A percentile compares a stretch with the other conserved stretches of the same genome.
Evolutionary conservation across 2,329 filamentous ascomycete genomes (phyloP).

Genomic region (Paraphoma chrysanthemicola): DNA sequence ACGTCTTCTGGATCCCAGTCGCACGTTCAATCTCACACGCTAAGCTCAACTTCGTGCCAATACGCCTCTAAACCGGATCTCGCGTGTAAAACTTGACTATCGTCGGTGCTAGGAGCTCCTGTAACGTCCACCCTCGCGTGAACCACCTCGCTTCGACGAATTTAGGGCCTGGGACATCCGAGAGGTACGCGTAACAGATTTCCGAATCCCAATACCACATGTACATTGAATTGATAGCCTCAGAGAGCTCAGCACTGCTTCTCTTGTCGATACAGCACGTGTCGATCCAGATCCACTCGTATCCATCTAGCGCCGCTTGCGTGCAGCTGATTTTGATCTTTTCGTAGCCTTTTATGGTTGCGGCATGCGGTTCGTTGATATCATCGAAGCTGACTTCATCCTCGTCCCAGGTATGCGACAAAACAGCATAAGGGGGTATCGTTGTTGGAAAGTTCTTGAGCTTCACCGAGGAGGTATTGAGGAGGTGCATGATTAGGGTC

Average conservation of each 20-base stretch:
- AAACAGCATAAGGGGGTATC: conserved; percentile 6
- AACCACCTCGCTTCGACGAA: too few relatives aligned
- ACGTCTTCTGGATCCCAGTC: not conserved
- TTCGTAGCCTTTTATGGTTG: not conserved
- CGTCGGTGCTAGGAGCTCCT: not conserved
- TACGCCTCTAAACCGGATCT: not conserved
- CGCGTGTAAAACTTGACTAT: not conserved
- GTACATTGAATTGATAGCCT: conserved; percentile 7
- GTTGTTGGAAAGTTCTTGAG: too few relatives aligned
- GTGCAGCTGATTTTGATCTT: conserved; percentile 5
- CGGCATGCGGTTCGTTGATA: not conserved
- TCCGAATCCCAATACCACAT: not conserved
- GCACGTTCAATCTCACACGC: not conserved
- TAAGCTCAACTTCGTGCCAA: not conserved
- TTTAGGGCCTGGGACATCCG: not conserved
- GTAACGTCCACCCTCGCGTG: not conserved
- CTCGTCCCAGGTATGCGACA: conserved; percentile 7
- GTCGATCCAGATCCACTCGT: conserved; percentile 3
- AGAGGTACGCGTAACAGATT: conserved; percentile 5
- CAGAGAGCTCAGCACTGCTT: conserved; percentile 1
- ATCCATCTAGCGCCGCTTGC: not conserved
- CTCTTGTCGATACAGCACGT: conserved; percentile 11
- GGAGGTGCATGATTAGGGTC: too few relatives aligned
- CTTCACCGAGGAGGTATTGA: too few relatives aligned
- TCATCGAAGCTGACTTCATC: conserved; percentile 2